Conservation (phyloP, 208 protist genomes). For the Strigomonas galati region DNA sequence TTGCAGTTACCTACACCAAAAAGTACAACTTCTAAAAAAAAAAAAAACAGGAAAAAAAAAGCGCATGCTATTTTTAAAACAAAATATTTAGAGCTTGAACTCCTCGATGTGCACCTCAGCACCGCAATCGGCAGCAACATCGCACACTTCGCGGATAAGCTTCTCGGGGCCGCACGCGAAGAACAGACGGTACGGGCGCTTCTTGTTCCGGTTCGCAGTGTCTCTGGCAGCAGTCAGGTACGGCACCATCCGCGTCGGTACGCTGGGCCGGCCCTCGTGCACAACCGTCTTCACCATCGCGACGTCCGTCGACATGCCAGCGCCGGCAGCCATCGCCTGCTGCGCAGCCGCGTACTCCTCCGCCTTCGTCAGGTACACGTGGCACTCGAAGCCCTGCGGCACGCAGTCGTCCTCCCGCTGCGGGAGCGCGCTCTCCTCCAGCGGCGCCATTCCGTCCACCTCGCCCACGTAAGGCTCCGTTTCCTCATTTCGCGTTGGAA, state of each 20-base stretch:
- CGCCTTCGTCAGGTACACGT: neutral
- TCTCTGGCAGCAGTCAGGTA: neutral
- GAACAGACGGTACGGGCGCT: neutral
- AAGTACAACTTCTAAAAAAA: no score
- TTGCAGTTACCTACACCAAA: neutral
- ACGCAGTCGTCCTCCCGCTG: neutral
- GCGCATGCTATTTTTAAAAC: neutral
- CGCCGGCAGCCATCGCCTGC: neutral
- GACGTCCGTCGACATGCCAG: neutral
- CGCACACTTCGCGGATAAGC: neutral
- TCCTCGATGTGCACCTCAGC: neutral
- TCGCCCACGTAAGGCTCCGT: neutral
- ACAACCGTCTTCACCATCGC: neutral
- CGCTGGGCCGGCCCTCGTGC: neutral
- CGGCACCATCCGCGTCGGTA: neutral
- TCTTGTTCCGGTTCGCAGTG: neutral
- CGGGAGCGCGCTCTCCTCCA: neutral
- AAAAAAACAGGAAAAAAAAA: constrained; percentile 9
- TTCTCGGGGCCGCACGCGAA: constrained; percentile 6
- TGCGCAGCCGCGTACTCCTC: neutral
- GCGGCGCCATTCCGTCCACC: neutral
- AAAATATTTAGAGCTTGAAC: constrained; percentile 2
- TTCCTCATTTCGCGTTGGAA: neutral
- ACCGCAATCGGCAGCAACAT: neutral
- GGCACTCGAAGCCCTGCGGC: constrained; percentile 5